phyloP scores from a whole-genome alignment of 495 filamentous ascomycete species.

The Sordaria brevicollis region DNA sequence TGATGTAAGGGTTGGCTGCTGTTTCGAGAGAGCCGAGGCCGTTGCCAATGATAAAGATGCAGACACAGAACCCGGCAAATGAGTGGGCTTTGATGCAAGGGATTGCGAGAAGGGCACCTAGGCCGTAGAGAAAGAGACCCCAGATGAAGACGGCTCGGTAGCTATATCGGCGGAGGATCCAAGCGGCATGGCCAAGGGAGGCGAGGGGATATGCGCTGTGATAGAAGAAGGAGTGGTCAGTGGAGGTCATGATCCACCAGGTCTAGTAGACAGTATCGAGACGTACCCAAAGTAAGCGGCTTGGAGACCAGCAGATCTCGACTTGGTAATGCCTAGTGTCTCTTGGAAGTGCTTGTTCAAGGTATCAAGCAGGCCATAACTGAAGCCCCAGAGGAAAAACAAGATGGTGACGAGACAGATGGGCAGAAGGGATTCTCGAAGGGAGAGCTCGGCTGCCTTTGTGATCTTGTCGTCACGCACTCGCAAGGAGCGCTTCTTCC shows the following conservation, averaged over 20 bases:
- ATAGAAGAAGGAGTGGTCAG: neutral
- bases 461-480: conserved; percentile 40
- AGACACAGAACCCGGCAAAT: conserved; percentile 60
- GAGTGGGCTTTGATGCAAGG: conserved; percentile 43
- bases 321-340: conserved; percentile 30
- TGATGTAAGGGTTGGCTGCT: conserved; percentile 44
- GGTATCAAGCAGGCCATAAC: conserved; percentile 60
- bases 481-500: conserved; percentile 26
- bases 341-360: conserved; percentile 24
- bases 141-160: conserved; percentile 52
- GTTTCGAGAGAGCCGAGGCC: conserved; percentile 63
- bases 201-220: conserved; percentile 44
- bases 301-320: conserved; percentile 24
- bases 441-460: conserved; percentile 45
- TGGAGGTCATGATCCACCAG: neutral
- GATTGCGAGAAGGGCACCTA: conserved; percentile 43
- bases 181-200: conserved; percentile 42
- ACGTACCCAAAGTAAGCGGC: conserved; percentile 29
- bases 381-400: conserved; percentile 84
- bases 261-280: neutral
- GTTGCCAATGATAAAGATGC: conserved; percentile 59
- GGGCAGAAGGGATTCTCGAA: conserved; percentile 41
- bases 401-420: conserved; percentile 58
- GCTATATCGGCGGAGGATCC: conserved; percentile 54
- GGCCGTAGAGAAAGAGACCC: conserved; percentile 24